A percentile compares a stretch with the other conserved stretches of the same genome.
phyloP scores from a whole-genome alignment of 371 early-diverging fungal genomes.

The Mortierella sp. region DNA sequence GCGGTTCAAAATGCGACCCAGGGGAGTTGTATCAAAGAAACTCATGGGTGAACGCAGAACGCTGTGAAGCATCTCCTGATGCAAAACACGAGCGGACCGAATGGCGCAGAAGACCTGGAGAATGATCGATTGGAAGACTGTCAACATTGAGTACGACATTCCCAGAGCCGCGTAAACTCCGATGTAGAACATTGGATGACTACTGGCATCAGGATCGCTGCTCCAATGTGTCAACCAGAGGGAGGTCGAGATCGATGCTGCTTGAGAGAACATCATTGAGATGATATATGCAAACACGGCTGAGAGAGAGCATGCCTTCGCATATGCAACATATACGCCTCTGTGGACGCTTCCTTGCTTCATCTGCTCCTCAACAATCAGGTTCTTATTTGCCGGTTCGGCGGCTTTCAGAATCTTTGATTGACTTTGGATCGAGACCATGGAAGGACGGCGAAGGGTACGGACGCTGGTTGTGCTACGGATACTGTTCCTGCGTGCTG shows the following conservation, averaged over 20 bases:
- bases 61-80: conserved; percentile 59
- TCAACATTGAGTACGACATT: conserved; percentile 68
- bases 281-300: conserved; percentile 63
- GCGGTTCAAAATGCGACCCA: conserved; percentile 87
- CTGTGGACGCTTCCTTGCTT: conserved; percentile 80
- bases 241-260: conserved; percentile 23
- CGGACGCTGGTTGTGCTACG: conserved; percentile 45
- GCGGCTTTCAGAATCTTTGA: conserved; percentile 5
- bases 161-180: conserved; percentile 84
- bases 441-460: conserved; percentile 64
- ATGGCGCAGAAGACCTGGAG: conserved; percentile 86
- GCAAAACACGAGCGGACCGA: conserved; percentile 68
- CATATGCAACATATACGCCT: conserved; percentile 77
- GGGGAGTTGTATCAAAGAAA: conserved; percentile 88
- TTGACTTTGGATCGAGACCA: conserved; percentile 41
- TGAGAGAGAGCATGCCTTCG: conserved; percentile 73
- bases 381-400: conserved; percentile 48
- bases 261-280: conserved; percentile 66
- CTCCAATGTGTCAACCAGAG: conserved; percentile 80
- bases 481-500: conserved; percentile 27
- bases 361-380: conserved; percentile 78
- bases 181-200: conserved; percentile 64
- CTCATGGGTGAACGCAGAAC: conserved; percentile 81
- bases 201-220: conserved; percentile 52
- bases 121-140: conserved; percentile 73